Evolutionary conservation across 768 basidiomycete species (phyloP).

Genomic region (Podaxis sp.): DNA sequence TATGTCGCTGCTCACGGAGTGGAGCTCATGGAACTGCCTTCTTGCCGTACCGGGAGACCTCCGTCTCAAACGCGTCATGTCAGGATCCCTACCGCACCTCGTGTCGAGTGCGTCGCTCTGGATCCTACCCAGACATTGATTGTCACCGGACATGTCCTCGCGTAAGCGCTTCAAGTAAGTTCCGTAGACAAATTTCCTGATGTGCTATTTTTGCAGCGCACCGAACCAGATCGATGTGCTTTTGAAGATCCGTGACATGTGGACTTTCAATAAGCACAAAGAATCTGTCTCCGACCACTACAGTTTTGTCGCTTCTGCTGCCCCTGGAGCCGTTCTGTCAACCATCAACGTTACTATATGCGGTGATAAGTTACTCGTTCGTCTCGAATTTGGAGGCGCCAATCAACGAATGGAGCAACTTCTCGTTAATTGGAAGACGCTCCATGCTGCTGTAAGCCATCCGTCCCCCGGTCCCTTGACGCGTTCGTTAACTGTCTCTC

Average conservation of each 20-base stretch:
- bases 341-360: conserved; percentile 38
- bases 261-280: conserved; percentile 52
- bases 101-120: conserved; percentile 42
- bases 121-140: conserved; percentile 46
- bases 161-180: conserved; percentile 24
- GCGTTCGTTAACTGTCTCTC: conserved; percentile 12
- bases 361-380: conserved; percentile 42
- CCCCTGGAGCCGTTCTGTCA: conserved; percentile 32
- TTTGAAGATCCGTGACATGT: conserved; percentile 54
- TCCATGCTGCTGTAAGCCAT: conserved; percentile 41
- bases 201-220: conserved; percentile 27
- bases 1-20: conserved; percentile 41
- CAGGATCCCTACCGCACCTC: conserved; percentile 39
- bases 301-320: conserved; percentile 8
- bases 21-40: conserved; percentile 47
- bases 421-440: conserved; percentile 48
- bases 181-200: conserved; percentile 4
- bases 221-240: conserved; percentile 41
- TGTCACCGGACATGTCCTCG: conserved; percentile 39
- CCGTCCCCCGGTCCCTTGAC: not conserved
- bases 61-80: conserved; percentile 44
- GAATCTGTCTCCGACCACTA: conserved; percentile 13
- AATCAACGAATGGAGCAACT: conserved; percentile 42
- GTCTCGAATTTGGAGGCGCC: conserved; percentile 34
- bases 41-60: conserved; percentile 41